Percentiles rank a stretch among this genome's conserved stretches.
Conservation (phyloP, 2,329 filamentous ascomycete species). For the Fusarium gaditjirri region DNA sequence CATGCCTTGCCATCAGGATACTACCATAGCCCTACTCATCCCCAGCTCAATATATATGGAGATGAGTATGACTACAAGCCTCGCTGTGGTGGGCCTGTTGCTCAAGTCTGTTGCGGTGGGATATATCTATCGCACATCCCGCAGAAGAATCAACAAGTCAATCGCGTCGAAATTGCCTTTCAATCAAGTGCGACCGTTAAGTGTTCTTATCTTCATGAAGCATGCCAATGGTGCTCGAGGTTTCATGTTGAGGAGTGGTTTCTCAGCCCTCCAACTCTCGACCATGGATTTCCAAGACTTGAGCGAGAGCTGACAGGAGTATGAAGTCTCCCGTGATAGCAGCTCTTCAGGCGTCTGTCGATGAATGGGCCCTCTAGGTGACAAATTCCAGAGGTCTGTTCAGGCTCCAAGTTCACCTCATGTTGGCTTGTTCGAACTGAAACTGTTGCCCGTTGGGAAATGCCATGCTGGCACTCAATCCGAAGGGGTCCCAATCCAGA, state of each 20-base stretch:
- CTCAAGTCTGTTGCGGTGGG: constrained; percentile 30
- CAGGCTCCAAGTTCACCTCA: constrained; percentile 49
- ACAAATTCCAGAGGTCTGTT: constrained; percentile 14
- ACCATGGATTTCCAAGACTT: constrained; percentile 16
- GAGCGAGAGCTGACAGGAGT: constrained; percentile 18
- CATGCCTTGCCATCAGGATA: constrained; percentile 7
- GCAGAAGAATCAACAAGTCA: constrained; percentile 36
- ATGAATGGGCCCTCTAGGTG: constrained; percentile 15
- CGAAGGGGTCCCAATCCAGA: constrained; percentile 93
- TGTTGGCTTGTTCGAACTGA: constrained; percentile 73
- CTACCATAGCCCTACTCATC: constrained; percentile 2
- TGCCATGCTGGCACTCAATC: constrained; percentile 92
- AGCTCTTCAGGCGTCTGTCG: constrained; percentile 26
- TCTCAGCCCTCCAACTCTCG: constrained; percentile 10
- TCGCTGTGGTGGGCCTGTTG: constrained; percentile 6
- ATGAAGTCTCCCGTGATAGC: constrained; percentile 8
- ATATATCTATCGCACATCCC: constrained; percentile 43
- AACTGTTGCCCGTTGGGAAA: constrained; percentile 84
- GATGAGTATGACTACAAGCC: background rate
- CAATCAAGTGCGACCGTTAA: constrained; percentile 39
- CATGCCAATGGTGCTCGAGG: constrained; percentile 5
- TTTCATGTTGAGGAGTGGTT: background rate
- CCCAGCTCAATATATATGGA: background rate
- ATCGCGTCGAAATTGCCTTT: constrained; percentile 37
- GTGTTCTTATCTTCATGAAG: constrained; percentile 25